Evolutionary conservation across 257 asterid species (phyloP).

Genomic region (Ligustrum vulgare): DNA sequence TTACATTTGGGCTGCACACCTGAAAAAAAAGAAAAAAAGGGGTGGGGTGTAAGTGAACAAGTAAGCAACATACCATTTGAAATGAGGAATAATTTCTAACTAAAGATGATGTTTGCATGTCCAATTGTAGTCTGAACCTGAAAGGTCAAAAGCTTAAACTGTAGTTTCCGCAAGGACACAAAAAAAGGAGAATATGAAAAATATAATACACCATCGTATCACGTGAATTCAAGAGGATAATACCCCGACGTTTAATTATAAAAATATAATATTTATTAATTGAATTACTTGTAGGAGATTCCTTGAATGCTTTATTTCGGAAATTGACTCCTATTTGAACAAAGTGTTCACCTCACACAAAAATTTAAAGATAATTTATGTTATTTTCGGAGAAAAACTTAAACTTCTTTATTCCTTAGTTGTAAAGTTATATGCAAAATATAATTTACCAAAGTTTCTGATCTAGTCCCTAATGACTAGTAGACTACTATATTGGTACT

Average conservation of each 20-base stretch:
- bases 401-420: no score
- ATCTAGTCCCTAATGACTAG: no score
- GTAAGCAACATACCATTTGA: background rate
- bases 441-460: no score
- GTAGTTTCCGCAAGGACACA: background rate
- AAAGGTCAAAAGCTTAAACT: background rate
- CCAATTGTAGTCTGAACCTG: background rate
- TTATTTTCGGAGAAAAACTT: no score
- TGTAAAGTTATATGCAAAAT: no score
- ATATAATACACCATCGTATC: no score
- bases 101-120: no score
- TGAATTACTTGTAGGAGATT: background rate
- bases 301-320: background rate
- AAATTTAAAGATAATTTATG: background rate
- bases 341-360: background rate
- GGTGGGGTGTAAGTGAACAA: no score
- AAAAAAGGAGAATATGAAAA: background rate
- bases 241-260: no score
- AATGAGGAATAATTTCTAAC: background rate
- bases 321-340: background rate
- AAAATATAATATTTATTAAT: background rate
- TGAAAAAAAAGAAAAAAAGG: background rate
- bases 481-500: no score
- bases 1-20: background rate
- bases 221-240: no score